phyloP scores from a whole-genome alignment of 768 basidiomycete genomes.

The Mycena epipterygia region DNA sequence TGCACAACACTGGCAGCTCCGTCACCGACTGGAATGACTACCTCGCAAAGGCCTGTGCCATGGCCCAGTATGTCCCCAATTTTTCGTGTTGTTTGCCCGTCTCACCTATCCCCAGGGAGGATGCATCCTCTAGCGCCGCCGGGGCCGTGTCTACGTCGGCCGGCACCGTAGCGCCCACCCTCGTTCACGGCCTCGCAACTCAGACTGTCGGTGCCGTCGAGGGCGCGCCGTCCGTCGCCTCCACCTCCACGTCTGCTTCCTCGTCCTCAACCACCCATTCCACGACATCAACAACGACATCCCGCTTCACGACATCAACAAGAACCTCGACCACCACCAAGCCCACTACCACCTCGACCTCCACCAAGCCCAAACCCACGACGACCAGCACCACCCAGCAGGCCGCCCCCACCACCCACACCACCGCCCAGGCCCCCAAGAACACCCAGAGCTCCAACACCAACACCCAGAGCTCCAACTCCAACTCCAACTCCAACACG shows the following conservation, averaged over 20 bases:
- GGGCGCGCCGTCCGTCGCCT: slow-evolving; percentile 35
- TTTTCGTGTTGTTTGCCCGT: background rate
- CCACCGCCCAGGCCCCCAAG: slow-evolving; percentile 7
- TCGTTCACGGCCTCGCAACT: slow-evolving; percentile 32
- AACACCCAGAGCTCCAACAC: slow-evolving; percentile 12
- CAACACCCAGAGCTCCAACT: slow-evolving; percentile 15
- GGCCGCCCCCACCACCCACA: slow-evolving; percentile 20
- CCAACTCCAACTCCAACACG: slow-evolving; percentile 17
- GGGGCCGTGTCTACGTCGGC: slow-evolving; percentile 30
- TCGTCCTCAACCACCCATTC: slow-evolving; percentile 36
- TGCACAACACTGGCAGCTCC: slow-evolving; percentile 48
- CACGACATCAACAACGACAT: slow-evolving; percentile 36
- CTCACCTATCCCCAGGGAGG: background rate
- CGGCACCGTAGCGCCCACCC: slow-evolving; percentile 38
- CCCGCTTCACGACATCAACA: slow-evolving; percentile 37
- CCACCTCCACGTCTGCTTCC: slow-evolving; percentile 25
- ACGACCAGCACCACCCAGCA: no score
- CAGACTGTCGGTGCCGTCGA: slow-evolving; percentile 28
- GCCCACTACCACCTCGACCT: slow-evolving; percentile 31
- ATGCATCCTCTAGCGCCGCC: slow-evolving; percentile 18
- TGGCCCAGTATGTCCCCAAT: slow-evolving; percentile 27
- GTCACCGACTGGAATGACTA: slow-evolving; percentile 50
- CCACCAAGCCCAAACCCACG: slow-evolving; percentile 6
- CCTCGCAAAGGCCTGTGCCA: slow-evolving; percentile 61
- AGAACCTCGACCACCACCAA: slow-evolving; percentile 33